Conservation (phyloP, 2,329 filamentous ascomycete species). For the Emergomyces pasteurianus region DNA sequence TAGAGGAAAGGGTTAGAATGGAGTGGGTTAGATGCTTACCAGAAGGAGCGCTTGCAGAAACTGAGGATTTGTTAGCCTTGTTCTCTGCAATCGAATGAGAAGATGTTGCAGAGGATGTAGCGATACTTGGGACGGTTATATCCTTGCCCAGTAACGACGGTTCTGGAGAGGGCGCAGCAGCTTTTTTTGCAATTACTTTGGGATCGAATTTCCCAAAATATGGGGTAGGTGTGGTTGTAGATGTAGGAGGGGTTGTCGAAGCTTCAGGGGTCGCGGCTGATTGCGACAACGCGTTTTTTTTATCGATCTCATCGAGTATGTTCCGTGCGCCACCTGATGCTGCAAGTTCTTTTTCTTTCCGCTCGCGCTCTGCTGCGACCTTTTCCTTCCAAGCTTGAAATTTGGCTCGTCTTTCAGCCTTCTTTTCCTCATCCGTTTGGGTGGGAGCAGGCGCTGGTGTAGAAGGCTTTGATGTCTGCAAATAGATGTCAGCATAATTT, state of each 20-base stretch:
- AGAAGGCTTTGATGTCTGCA: constrained; percentile 44
- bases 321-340: constrained; percentile 53
- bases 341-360: constrained; percentile 55
- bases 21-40: constrained; percentile 20
- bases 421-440: constrained; percentile 60
- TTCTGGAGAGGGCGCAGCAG: constrained; percentile 47
- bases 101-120: constrained; percentile 34
- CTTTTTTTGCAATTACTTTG: constrained; percentile 74
- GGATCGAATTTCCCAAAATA: constrained; percentile 77
- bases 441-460: constrained; percentile 30
- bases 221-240: constrained; percentile 39
- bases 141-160: constrained; percentile 44
- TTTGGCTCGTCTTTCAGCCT: constrained; percentile 68
- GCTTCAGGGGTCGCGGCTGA: constrained; percentile 15
- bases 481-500: constrained; percentile 10
- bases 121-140: constrained; percentile 38
- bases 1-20: too few relatives aligned
- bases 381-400: constrained; percentile 89
- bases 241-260: constrained; percentile 34
- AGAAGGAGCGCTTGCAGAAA: constrained; percentile 30
- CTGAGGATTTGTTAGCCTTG: constrained; percentile 33
- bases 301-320: constrained; percentile 61
- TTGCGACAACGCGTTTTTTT: constrained; percentile 42
- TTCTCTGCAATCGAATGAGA: constrained; percentile 26
- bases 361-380: constrained; percentile 60